Evolutionary conservation across 768 basidiomycete species (phyloP).

Genomic region (Suillus plorans): DNA sequence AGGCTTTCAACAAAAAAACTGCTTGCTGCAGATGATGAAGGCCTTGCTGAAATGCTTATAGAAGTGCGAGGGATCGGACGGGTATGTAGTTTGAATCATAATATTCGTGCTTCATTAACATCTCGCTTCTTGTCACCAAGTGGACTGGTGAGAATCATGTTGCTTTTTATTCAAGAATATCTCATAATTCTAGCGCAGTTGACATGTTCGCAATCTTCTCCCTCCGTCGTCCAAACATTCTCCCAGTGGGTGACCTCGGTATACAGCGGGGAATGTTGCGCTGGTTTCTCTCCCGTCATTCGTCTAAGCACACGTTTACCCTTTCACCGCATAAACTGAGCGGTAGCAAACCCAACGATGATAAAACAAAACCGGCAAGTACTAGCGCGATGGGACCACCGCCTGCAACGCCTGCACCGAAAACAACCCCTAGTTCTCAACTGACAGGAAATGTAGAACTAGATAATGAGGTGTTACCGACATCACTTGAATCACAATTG

Average conservation of each 20-base stretch:
- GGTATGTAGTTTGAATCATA: conserved; percentile 37
- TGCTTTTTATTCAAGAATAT: conserved; percentile 3
- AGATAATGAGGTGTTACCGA: conserved; percentile 34
- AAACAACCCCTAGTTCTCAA: neutral
- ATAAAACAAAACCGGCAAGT: neutral
- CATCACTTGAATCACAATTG: conserved; percentile 17
- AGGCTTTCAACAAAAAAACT: conserved; percentile 74
- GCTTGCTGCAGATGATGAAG: conserved; percentile 69
- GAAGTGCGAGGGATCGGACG: conserved; percentile 79
- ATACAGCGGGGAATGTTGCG: conserved; percentile 73
- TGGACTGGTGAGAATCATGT: conserved; percentile 55
- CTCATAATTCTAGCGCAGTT: conserved; percentile 41
- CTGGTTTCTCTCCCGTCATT: conserved; percentile 68
- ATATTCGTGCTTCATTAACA: conserved; percentile 1
- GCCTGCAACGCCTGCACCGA: conserved; percentile 5
- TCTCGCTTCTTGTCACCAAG: conserved; percentile 29
- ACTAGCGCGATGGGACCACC: conserved; percentile 1
- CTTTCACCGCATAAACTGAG: conserved; percentile 53
- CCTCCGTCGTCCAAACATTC: conserved; percentile 77
- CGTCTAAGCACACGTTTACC: conserved; percentile 44
- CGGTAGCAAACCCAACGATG: conserved; percentile 10
- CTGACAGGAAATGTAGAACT: conserved; percentile 3
- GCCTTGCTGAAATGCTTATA: conserved; percentile 71
- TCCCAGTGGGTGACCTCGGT: conserved; percentile 79
- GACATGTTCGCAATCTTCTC: conserved; percentile 95